phyloP scores from a whole-genome alignment of 352 stramenopile genomes.

The Pythium brachiatum region DNA sequence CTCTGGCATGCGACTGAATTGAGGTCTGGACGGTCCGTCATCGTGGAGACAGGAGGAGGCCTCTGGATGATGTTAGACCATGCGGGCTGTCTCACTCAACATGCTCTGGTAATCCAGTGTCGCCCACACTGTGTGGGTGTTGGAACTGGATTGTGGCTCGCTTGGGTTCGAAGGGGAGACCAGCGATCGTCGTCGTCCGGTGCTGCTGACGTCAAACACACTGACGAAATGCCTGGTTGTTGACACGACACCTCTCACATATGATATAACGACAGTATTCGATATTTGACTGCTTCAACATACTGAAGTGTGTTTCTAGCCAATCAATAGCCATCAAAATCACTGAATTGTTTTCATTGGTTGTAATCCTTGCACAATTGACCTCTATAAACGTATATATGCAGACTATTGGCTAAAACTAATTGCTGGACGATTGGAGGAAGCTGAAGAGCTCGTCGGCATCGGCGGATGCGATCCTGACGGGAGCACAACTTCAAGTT shows the following conservation, averaged over 20 bases:
- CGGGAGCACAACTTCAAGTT: conserved; percentile 10
- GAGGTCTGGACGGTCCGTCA: too few species aligned
- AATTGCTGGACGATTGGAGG: background rate
- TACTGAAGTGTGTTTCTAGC: conserved; percentile 14
- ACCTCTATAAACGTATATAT: background rate
- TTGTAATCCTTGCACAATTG: background rate
- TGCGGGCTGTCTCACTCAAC: conserved; percentile 10
- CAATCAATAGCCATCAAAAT: conserved; percentile 2
- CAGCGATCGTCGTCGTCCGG: conserved; percentile 4
- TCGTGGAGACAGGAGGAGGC: background rate
- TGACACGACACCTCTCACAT: conserved; percentile 12
- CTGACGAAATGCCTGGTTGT: conserved; percentile 1
- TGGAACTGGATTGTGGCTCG: conserved; percentile 10
- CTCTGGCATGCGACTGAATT: background rate
- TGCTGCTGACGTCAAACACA: conserved; percentile 27
- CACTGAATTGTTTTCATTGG: background rate
- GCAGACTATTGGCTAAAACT: background rate
- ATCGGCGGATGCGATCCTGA: conserved; percentile 1
- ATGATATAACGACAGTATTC: conserved; percentile 1
- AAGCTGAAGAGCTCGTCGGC: conserved; percentile 4
- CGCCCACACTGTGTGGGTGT: too few species aligned
- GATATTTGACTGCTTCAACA: background rate
- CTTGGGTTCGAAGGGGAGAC: background rate
- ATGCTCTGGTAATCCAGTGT: conserved; percentile 7
- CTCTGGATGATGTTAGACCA: background rate